A percentile compares a stretch with the other conserved stretches of the same genome.
phyloP scores from a whole-genome alignment of 345 rosid genomes.

The Eucalyptus sp. region DNA sequence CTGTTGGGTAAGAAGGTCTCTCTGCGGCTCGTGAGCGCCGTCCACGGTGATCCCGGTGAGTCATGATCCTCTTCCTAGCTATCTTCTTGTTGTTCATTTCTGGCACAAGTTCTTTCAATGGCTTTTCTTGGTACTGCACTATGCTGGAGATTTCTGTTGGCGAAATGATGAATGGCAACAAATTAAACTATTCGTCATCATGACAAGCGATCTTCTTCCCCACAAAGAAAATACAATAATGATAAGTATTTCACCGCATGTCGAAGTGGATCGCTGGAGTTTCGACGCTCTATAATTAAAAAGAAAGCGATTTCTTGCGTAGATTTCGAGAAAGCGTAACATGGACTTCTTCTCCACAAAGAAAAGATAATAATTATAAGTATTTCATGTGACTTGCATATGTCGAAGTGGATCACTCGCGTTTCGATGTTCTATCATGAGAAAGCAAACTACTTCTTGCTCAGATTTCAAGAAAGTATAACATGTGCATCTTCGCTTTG shows the following conservation, averaged over 20 bases:
- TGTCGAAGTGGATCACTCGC: background rate
- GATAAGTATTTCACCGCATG: background rate
- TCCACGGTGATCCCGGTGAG: conserved; percentile 24
- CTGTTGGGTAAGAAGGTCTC: conserved; percentile 47
- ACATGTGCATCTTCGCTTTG: background rate
- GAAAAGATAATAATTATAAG: background rate
- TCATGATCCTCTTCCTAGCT: background rate
- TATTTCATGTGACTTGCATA: background rate
- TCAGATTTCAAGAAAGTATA: background rate
- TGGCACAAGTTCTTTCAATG: background rate
- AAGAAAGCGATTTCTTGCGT: background rate
- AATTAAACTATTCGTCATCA: background rate
- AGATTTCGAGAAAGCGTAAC: background rate
- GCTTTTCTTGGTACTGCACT: background rate
- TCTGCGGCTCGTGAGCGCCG: conserved; percentile 67
- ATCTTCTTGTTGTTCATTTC: background rate
- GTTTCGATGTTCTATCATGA: background rate
- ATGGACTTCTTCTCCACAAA: background rate
- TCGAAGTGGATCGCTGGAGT: background rate
- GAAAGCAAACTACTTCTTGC: background rate
- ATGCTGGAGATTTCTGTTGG: background rate
- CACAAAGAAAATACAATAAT: background rate
- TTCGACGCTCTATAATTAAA: background rate
- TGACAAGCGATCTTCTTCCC: background rate
- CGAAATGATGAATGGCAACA: background rate